Evolutionary conservation across 352 stramenopile genomes (phyloP).

Genomic region (Labyrinthula sp.): DNA sequence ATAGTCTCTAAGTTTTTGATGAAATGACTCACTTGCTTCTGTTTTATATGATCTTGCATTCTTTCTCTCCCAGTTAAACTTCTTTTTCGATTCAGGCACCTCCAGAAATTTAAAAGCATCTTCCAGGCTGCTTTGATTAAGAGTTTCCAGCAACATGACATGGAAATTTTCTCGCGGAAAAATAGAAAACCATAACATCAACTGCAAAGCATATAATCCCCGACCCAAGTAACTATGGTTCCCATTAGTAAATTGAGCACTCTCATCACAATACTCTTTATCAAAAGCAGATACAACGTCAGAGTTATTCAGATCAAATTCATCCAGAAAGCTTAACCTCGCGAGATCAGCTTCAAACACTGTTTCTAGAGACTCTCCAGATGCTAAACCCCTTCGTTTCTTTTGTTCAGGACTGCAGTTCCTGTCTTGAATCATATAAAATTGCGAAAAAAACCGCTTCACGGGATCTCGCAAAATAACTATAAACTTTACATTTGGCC

Average conservation of each 20-base stretch:
- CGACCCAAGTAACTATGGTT: conserved; percentile 56
- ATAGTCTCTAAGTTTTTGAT: too few relatives aligned
- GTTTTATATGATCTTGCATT: too few relatives aligned
- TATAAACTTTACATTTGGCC: conserved; percentile 45
- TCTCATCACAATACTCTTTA: conserved; percentile 7
- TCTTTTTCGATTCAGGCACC: too few relatives aligned
- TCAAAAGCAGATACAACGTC: too few relatives aligned
- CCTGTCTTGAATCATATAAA: conserved; percentile 65
- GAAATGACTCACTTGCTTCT: too few relatives aligned
- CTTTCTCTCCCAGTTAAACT: too few relatives aligned
- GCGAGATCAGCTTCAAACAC: conserved; percentile 59
- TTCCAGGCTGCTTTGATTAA: conserved; percentile 58
- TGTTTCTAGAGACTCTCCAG: conserved; percentile 54
- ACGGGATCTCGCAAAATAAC: conserved; percentile 75
- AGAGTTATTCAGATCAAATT: conserved; percentile 34
- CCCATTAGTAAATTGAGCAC: conserved; percentile 37
- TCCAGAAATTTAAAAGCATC: conserved; percentile 38
- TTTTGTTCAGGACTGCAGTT: conserved; percentile 53
- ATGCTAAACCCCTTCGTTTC: conserved; percentile 50
- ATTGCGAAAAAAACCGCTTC: conserved; percentile 65
- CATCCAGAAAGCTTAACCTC: conserved; percentile 41
- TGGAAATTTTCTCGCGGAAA: conserved; percentile 67
- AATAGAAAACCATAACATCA: conserved; percentile 64
- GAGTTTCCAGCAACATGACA: conserved; percentile 72
- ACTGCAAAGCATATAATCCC: conserved; percentile 78